Conservation (phyloP, 495 filamentous ascomycete species). For the Hypoxylon perforatum region DNA sequence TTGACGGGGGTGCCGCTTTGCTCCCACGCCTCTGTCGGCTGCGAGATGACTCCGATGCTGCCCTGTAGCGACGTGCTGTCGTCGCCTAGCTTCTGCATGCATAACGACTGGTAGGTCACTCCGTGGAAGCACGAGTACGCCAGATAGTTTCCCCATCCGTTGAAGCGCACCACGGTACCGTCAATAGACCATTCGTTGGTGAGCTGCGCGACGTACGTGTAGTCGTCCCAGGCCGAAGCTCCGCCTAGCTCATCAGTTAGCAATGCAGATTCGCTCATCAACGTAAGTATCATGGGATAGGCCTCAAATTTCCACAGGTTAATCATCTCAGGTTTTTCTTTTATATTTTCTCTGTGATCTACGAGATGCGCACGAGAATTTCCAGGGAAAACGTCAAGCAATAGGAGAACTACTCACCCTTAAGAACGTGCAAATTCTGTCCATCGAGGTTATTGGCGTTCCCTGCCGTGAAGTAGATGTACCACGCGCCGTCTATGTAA, state of each 20-base stretch:
- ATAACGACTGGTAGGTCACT: conserved; percentile 56
- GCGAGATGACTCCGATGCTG: conserved; percentile 50
- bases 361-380: no score
- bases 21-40: conserved; percentile 61
- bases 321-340: no score
- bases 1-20: conserved; percentile 63
- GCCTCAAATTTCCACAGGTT: no score
- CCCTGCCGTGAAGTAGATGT: conserved; percentile 55
- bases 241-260: conserved; percentile 49
- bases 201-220: conserved; percentile 51
- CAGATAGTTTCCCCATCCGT: conserved; percentile 51
- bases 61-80: conserved; percentile 45
- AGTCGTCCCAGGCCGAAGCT: conserved; percentile 53
- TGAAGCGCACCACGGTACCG: conserved; percentile 53
- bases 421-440: conserved; percentile 55
- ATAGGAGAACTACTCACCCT: conserved; percentile 26
- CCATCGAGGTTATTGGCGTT: conserved; percentile 41
- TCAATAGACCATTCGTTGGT: conserved; percentile 61
- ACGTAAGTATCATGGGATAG: no score
- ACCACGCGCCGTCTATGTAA: conserved; percentile 60
- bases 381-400: not conserved
- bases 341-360: no score
- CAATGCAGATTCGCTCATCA: not conserved
- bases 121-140: conserved; percentile 60
- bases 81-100: conserved; percentile 48